Conservation (phyloP, 1,139 yeast genomes). For the Yamadazyma pseudoaaseri region DNA sequence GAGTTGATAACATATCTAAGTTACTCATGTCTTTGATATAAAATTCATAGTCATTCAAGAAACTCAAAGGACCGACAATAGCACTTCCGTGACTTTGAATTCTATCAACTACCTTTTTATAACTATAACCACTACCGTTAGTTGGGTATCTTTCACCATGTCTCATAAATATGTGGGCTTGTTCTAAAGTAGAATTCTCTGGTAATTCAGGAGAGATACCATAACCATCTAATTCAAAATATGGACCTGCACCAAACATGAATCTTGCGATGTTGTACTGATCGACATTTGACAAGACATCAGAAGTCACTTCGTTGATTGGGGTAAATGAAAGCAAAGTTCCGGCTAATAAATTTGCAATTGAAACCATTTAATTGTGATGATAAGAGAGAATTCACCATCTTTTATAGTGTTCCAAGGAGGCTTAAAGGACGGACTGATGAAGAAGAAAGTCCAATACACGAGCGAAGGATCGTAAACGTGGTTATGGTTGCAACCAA, state of each 20-base stretch:
- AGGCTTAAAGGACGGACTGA: too few species aligned
- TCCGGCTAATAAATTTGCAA: too few species aligned
- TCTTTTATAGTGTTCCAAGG: too few species aligned
- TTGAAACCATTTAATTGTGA: too few species aligned
- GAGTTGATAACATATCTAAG: conserved; percentile 25
- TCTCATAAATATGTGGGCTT: conserved; percentile 55
- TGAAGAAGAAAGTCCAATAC: too few species aligned
- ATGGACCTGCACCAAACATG: conserved; percentile 44
- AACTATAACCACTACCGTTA: conserved; percentile 14
- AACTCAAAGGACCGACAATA: conserved; percentile 23
- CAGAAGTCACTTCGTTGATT: too few species aligned
- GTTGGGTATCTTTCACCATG: conserved; percentile 68
- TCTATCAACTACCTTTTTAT: conserved; percentile 17
- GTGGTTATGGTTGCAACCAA: too few species aligned
- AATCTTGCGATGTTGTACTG: conserved; percentile 32
- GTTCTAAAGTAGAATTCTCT: conserved; percentile 50
- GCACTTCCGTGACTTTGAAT: conserved; percentile 9
- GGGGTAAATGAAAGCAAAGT: too few species aligned
- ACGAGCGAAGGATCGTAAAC: too few species aligned
- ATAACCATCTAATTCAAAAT: conserved; percentile 35
- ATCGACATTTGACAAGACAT: too few species aligned
- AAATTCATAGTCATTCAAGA: conserved; percentile 27
- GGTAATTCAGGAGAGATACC: conserved; percentile 47
- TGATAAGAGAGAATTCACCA: too few species aligned
- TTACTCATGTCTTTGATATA: conserved; percentile 20